Evolutionary conservation across 1,284 basidiomycete species (phyloP).

Genomic region (Jaminaea rosea): DNA sequence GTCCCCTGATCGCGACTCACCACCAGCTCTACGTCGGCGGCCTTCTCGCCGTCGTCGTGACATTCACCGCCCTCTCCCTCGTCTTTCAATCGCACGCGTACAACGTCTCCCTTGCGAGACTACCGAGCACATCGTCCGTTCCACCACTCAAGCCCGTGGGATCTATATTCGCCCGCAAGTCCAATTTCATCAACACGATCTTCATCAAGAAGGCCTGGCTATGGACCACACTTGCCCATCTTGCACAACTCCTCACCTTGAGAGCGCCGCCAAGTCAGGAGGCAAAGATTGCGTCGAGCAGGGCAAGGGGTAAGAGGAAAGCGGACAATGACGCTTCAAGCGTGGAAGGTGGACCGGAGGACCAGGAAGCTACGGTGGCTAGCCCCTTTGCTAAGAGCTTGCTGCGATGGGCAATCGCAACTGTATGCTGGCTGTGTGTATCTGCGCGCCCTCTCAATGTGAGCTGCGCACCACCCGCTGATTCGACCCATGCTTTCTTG

Average conservation of each 20-base stretch:
- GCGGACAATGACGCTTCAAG: not conserved
- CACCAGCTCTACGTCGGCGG: conserved; percentile 23
- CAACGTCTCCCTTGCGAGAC: conserved; percentile 17
- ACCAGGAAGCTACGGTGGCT: not conserved
- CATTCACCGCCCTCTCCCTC: conserved; percentile 56
- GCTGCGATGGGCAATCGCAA: conserved; percentile 59
- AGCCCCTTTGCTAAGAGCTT: conserved; percentile 36
- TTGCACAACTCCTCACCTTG: conserved; percentile 9
- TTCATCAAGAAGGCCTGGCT: conserved; percentile 89
- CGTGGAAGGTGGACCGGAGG: conserved; percentile 1
- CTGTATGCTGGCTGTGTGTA: conserved; percentile 62
- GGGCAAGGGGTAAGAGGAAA: conserved; percentile 5
- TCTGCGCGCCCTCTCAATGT: too few relatives aligned
- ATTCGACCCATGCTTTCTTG: not conserved
- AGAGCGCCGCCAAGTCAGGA: conserved; percentile 13
- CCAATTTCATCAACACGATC: conserved; percentile 69
- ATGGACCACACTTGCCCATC: conserved; percentile 58
- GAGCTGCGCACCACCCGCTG: too few relatives aligned
- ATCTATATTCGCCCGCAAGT: conserved; percentile 63
- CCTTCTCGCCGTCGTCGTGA: conserved; percentile 50
- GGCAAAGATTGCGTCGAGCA: too few relatives aligned
- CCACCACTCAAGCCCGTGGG: conserved; percentile 8
- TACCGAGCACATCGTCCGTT: conserved; percentile 51
- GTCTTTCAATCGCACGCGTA: conserved; percentile 52
- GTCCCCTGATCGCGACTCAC: conserved; percentile 5